Evolutionary conservation across 441 rosid genomes (phyloP), one percentile per base, ranked within the genome.

Genomic region (Populus hybrid): DNA sequence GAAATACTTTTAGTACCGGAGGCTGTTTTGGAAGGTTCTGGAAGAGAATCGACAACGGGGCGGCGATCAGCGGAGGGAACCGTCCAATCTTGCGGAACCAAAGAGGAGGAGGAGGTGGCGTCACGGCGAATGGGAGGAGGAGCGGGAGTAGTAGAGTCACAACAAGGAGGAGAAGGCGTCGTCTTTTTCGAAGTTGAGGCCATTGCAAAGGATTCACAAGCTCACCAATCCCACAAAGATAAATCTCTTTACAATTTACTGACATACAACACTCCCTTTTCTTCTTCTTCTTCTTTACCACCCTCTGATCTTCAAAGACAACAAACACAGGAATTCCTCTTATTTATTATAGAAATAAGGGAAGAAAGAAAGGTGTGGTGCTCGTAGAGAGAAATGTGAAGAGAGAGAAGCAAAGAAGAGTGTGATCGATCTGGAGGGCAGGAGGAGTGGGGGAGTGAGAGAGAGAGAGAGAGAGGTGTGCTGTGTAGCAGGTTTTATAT

Each of bases 161-260:
- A 65, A 33, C 64, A 77, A 50, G 78, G 63, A 59, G 69, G 80
- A 84, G 83, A 81, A 74, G 79, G 82, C 98, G 97, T 85, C 95
- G 97, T 80, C 85, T 85, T 89, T 92, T 93, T 74, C 97, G 93
- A 35, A 92, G 92, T 67, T 95, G 99, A 77, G 99, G 97, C 97
- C 99, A 95, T 95, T 95, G 98, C 70, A 89, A 77, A 68, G 98
- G 97, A 84, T 95, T 95, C 28, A 86, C 88, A 56, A 90, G 92
- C 82, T 87, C 94, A 65, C 97, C 97, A 83, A 91, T 86, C 90
- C 92, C 96, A 83, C 94, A 86, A 83, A 84, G 83, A 82, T 82
- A 84, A 80, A 84, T 83, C 89, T 84, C 97, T 35, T 73, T 77
- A 81, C 93, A 92, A 78, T 89, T 92, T 77, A 87, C 89, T 92